Base-by-base conservation (phyloP, 2,329 filamentous ascomycete genomes). In the Sarocladium oryzae region DNA sequence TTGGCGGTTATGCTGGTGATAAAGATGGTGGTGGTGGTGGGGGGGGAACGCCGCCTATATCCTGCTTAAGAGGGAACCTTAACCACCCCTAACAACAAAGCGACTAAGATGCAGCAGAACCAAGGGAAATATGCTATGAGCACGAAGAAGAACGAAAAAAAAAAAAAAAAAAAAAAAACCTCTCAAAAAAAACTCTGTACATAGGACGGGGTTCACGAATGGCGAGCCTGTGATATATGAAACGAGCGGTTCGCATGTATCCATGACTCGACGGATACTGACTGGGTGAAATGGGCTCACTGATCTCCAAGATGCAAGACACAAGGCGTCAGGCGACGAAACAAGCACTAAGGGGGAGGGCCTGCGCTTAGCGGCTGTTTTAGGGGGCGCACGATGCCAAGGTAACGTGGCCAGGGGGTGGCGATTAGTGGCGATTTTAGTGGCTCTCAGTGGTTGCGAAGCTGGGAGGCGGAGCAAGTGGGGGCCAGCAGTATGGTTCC, bases 301-400 rank as follows among this genome's bases (percentile, higher is more conserved):
- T 9, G 43, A 48, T 32, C 43, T 32, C 20, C 10, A 30, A 48
- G 28, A 48, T 33, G 26, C 43, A 48, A 48, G 43, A 48, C 43
- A 48, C 43, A 48, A 48, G 43, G 33, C 43, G 43, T 48, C 43
- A 48, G 43, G 43, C 43, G 26, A 24, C 43, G 43, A 48, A 48
- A 48, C 43, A 48, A 48, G 26, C 43, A 48, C 24, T 26, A 7
- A 16, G 13, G 16, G 43, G n/a, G n/a, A 7, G 7, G 6, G n/a
- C 10, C 43, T 21, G n/a, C n/a, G n/a, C n/a, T 48, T 48, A 48
- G 43, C 28, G 43, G 43, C 43, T 33, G 23, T 28, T 43, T 43
- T 43, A 26, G 21, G 23, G 40, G 40, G 33, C n/a, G 40, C n/a
- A 24, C 13, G 13, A 18, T 28, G 40, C 23, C 40, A 43, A 43